Evolutionary conservation across 2,329 filamentous ascomycete species (phyloP).

Genomic region (Phoma sp.): DNA sequence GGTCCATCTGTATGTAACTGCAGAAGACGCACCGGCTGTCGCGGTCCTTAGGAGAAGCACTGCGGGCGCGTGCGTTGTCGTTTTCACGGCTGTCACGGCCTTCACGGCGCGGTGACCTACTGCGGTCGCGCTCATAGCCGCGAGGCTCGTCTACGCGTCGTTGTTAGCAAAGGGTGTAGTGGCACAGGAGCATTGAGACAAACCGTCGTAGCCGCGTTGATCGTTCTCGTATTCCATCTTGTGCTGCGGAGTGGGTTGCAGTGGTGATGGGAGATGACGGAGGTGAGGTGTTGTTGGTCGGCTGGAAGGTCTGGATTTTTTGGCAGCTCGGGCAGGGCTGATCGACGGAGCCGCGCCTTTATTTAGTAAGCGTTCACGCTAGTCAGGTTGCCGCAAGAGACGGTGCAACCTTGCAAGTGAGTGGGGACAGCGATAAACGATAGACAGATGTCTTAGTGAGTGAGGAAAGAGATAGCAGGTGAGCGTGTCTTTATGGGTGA

Average conservation of each 20-base stretch:
- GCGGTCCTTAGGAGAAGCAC: constrained; percentile 69
- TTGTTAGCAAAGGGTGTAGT: constrained; percentile 26
- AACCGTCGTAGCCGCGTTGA: constrained; percentile 72
- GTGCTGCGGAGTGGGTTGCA: constrained; percentile 46
- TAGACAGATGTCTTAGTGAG: constrained; percentile 1
- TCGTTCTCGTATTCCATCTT: constrained; percentile 72
- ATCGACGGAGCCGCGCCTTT: constrained; percentile 42
- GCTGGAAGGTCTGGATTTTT: constrained; percentile 36
- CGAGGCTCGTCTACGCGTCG: constrained; percentile 62
- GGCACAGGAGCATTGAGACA: constrained; percentile 34
- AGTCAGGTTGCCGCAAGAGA: constrained; percentile 23
- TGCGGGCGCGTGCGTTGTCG: constrained; percentile 67
- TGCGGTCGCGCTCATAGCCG: constrained; percentile 70
- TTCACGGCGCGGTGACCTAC: constrained; percentile 67
- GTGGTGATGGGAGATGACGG: constrained; percentile 27
- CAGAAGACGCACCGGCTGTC: constrained; percentile 45
- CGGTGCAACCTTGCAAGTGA: constrained; percentile 29
- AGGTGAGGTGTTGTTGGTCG: constrained; percentile 33
- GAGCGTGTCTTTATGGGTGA: constrained; percentile 9
- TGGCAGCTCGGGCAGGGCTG: constrained; percentile 34
- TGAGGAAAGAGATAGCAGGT: constrained; percentile 2
- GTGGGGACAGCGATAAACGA: constrained; percentile 24
- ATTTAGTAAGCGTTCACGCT: constrained; percentile 42
- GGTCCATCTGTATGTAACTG: not conserved
- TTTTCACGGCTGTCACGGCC: constrained; percentile 47